Evolutionary conservation across 1,284 basidiomycete genomes (phyloP).

Genomic region (Pascua sp.): DNA sequence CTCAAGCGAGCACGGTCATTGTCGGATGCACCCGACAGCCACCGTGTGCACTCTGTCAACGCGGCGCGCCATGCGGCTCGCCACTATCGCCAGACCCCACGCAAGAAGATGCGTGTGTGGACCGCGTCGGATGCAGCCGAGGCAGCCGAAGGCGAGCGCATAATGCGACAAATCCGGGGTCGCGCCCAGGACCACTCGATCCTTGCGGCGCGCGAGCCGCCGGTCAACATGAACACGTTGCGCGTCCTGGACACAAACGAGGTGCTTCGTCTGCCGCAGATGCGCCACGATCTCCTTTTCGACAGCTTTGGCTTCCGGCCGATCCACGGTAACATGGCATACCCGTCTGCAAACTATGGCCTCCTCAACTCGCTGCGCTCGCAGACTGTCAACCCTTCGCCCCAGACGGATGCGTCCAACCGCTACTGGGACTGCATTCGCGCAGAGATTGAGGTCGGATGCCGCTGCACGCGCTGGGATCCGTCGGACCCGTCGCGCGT

Average conservation of each 20-base stretch:
- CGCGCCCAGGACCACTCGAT: constrained; percentile 25
- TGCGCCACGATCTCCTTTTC: constrained; percentile 88
- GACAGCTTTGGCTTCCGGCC: constrained; percentile 53
- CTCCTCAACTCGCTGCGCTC: constrained; percentile 22
- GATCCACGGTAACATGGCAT: constrained; percentile 59
- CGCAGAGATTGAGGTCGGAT: constrained; percentile 72
- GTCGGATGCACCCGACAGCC: constrained; percentile 19
- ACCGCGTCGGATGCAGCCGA: constrained; percentile 17
- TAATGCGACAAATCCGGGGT: constrained; percentile 19
- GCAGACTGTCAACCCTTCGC: constrained; percentile 26
- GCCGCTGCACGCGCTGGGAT: constrained; percentile 78
- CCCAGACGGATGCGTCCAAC: constrained; percentile 59
- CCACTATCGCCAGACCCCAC: constrained; percentile 13
- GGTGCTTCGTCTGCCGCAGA: constrained; percentile 82
- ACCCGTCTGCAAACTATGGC: constrained; percentile 49
- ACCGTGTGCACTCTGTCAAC: constrained; percentile 11
- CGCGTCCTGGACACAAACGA: constrained; percentile 79
- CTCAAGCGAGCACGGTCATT: constrained; percentile 19
- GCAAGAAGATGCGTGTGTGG: constrained; percentile 20
- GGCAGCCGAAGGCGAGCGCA: constrained; percentile 15
- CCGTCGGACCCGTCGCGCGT: constrained; percentile 48
- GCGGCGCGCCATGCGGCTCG: constrained; percentile 12
- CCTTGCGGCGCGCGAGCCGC: constrained; percentile 52
- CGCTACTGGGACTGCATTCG: constrained; percentile 80
- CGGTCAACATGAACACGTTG: constrained; percentile 77